phyloP scores from a whole-genome alignment of 768 basidiomycete genomes.

The Naganishia friedmannii region DNA sequence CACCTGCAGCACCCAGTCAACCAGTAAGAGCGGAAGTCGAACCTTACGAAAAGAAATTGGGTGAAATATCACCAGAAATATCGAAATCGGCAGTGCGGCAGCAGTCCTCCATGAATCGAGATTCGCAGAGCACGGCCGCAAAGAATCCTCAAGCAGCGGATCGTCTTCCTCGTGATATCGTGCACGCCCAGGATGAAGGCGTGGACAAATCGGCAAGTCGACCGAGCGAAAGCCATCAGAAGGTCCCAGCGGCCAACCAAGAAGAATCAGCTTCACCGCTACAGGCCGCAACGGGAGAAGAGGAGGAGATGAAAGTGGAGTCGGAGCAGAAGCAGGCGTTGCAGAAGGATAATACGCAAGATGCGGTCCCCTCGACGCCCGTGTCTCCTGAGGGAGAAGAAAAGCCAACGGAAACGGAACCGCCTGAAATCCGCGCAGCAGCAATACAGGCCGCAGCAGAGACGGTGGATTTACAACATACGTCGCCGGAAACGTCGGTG shows the following conservation, averaged over 20 bases:
- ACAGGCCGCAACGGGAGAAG: background rate
- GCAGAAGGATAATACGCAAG: background rate
- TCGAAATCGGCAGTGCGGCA: background rate
- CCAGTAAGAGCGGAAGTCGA: background rate
- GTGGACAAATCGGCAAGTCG: background rate
- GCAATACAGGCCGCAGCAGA: too few relatives aligned
- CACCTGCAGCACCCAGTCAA: background rate
- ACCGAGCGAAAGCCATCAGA: background rate
- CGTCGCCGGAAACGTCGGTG: too few relatives aligned
- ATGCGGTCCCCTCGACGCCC: background rate
- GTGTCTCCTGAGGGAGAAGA: background rate
- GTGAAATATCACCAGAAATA: conserved; percentile 13
- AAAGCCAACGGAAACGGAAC: too few relatives aligned
- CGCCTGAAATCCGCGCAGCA: too few relatives aligned
- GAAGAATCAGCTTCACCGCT: background rate
- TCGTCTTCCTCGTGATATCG: background rate
- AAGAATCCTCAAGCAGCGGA: background rate
- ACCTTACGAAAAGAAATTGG: conserved; percentile 18
- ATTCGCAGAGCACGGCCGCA: background rate
- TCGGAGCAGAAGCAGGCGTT: background rate
- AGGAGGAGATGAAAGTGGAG: background rate
- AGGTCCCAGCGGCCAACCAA: background rate
- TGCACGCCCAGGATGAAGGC: background rate
- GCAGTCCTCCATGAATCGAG: background rate
- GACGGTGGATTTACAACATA: too few relatives aligned